phyloP scores from a whole-genome alignment of 176 grass and related monocot genomes.

The Ampelocalamus luodianensis region DNA sequence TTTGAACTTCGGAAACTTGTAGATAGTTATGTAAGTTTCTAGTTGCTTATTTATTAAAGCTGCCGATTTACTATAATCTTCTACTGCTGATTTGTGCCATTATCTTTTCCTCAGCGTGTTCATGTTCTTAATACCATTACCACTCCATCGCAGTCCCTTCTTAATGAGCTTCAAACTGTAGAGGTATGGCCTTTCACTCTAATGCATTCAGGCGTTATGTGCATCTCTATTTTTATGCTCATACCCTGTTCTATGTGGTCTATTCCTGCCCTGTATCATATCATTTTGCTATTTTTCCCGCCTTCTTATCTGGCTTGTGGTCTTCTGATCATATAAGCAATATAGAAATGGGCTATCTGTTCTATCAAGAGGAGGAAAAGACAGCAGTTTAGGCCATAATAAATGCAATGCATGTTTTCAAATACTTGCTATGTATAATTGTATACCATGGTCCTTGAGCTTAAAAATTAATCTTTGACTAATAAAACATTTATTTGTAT shows the following conservation, averaged over 20 bases:
- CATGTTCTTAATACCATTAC: conserved; percentile 95
- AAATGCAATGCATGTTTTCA: not conserved
- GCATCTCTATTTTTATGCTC: not conserved
- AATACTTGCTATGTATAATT: conserved; percentile 1
- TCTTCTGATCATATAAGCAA: not conserved
- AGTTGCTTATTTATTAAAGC: conserved; percentile 36
- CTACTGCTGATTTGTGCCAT: conserved; percentile 34
- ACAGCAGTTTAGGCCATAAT: not conserved
- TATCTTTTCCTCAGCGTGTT: conserved; percentile 66
- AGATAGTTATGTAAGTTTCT: conserved; percentile 94
- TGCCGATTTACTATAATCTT: conserved; percentile 25
- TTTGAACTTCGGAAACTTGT: conserved; percentile 98
- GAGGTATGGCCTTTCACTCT: conserved; percentile 59
- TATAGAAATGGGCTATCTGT: conserved; percentile 4
- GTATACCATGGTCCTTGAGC: not conserved
- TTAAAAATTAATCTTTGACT: not conserved
- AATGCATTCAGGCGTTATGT: not conserved
- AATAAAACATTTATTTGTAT: not conserved
- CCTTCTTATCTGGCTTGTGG: not conserved
- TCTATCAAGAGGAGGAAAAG: not conserved
- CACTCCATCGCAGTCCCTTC: conserved; percentile 86
- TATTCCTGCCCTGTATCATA: not conserved
- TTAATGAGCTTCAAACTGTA: conserved; percentile 93
- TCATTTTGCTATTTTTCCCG: not conserved
- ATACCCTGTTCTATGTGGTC: not conserved